Conservation (phyloP, 2,329 filamentous ascomycete species). For the Chaetomium olivaceum region DNA sequence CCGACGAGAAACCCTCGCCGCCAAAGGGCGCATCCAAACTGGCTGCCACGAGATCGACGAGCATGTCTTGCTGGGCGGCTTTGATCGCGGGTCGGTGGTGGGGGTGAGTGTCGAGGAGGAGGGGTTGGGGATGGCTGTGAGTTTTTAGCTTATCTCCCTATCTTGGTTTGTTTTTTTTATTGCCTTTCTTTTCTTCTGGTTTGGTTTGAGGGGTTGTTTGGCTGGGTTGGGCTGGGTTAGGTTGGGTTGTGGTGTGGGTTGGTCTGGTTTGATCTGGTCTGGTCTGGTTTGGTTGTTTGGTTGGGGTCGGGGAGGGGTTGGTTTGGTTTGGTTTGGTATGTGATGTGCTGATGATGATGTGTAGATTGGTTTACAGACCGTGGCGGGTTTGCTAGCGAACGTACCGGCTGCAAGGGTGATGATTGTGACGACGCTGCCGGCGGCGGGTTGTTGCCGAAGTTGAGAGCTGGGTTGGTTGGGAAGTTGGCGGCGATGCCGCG, state of each 20-base stretch:
- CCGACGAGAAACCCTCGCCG: neutral
- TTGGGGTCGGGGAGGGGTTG: too few relatives aligned
- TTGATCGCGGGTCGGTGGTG: slow-evolving; percentile 54
- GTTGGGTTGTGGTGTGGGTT: neutral
- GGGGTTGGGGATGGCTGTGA: slow-evolving; percentile 50
- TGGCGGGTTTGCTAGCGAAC: slow-evolving; percentile 44
- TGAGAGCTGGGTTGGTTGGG: slow-evolving; percentile 45
- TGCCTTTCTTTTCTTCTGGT: neutral
- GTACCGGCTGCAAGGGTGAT: slow-evolving; percentile 38
- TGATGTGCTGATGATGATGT: neutral
- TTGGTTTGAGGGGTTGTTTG: too few relatives aligned
- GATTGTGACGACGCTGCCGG: slow-evolving; percentile 52
- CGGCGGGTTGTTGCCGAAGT: slow-evolving; percentile 42
- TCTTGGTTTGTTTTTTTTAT: too few relatives aligned
- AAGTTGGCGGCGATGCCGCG: slow-evolving; percentile 36
- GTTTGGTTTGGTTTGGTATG: too few relatives aligned
- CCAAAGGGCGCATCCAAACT: slow-evolving; percentile 36
- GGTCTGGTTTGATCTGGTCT: too few relatives aligned
- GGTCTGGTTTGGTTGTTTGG: too few relatives aligned
- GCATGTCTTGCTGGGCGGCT: slow-evolving; percentile 47
- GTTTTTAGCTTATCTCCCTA: slow-evolving; percentile 29
- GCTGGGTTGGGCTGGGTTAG: too few relatives aligned
- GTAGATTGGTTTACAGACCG: slow-evolving; percentile 52
- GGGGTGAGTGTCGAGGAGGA: slow-evolving; percentile 57
- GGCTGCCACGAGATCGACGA: slow-evolving; percentile 54